A percentile compares a stretch with the other conserved stretches of the same genome.
phyloP scores from a whole-genome alignment of 495 filamentous ascomycete species.

The Endocarpon pusillum region DNA sequence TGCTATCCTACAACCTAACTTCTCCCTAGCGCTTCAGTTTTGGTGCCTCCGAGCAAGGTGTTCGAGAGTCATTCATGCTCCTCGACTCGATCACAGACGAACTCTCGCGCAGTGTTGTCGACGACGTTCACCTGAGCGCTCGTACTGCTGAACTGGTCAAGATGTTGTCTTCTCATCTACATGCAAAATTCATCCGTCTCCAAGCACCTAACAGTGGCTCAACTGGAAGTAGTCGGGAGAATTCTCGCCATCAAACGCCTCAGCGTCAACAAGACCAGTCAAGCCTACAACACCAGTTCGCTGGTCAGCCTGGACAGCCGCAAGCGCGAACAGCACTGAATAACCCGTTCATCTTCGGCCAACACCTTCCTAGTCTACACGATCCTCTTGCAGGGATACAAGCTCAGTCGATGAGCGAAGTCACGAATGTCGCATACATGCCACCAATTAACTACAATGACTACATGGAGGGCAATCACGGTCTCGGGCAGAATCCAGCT shows the following conservation, averaged over 20 bases:
- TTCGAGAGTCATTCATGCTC: slow-evolving; percentile 60
- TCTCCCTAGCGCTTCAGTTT: slow-evolving; percentile 64
- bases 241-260: background rate
- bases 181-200: slow-evolving; percentile 53
- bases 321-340: slow-evolving; percentile 11
- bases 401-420: slow-evolving; percentile 29
- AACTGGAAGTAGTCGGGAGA: background rate
- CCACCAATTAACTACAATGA: slow-evolving; percentile 18
- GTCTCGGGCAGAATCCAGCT: slow-evolving; percentile 7
- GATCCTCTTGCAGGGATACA: slow-evolving; percentile 30
- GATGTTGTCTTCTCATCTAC: slow-evolving; percentile 54
- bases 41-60: slow-evolving; percentile 77
- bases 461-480: slow-evolving; percentile 11
- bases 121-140: slow-evolving; percentile 90
- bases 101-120: slow-evolving; percentile 70
- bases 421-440: slow-evolving; percentile 31
- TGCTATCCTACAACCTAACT: slow-evolving; percentile 5
- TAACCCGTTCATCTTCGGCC: slow-evolving; percentile 16
- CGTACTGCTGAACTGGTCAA: slow-evolving; percentile 87
- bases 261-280: slow-evolving; percentile 4
- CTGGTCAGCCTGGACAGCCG: too few relatives aligned
- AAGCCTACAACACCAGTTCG: slow-evolving; percentile 1
- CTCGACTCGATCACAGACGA: slow-evolving; percentile 68
- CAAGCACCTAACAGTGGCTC: slow-evolving; percentile 18
- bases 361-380: too few relatives aligned